Conservation (phyloP, 2,329 filamentous ascomycete genomes). For the Penicillium nordicum region DNA sequence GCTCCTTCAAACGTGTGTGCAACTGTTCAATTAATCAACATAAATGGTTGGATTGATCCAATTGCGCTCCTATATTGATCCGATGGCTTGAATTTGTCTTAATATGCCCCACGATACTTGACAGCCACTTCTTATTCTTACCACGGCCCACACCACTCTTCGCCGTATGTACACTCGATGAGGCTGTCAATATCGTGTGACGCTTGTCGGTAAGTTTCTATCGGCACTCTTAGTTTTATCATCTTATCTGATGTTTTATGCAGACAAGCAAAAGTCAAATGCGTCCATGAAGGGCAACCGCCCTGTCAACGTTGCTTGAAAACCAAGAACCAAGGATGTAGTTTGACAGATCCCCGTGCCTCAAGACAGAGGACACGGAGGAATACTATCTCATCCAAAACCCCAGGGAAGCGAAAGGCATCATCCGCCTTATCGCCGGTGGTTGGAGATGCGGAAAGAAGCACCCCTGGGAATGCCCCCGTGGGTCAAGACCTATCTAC, state of each 20-base stretch:
- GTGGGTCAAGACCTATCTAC: slow-evolving; percentile 1
- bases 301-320: slow-evolving; percentile 35
- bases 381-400: not conserved
- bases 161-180: slow-evolving; percentile 21
- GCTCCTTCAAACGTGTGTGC: not conserved
- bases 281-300: slow-evolving; percentile 33
- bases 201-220: slow-evolving; percentile 29
- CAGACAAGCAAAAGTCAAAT: slow-evolving; percentile 38
- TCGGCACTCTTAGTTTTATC: not conserved
- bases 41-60: not conserved
- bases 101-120: not conserved
- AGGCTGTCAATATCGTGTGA: slow-evolving; percentile 38
- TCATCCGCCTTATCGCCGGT: slow-evolving; percentile 1
- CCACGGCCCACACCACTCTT: not conserved
- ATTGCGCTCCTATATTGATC: slow-evolving; percentile 5
- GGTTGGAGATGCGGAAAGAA: not conserved
- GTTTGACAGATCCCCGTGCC: slow-evolving; percentile 31
- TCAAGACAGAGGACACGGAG: slow-evolving; percentile 11
- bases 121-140: not conserved
- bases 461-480: slow-evolving; percentile 1
- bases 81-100: not conserved
- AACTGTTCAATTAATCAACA: not conserved
- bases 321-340: slow-evolving; percentile 22
- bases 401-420: slow-evolving; percentile 18
- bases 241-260: not conserved